Conservation (phyloP, 2,329 filamentous ascomycete genomes). For the Diaporthe longicolla region DNA sequence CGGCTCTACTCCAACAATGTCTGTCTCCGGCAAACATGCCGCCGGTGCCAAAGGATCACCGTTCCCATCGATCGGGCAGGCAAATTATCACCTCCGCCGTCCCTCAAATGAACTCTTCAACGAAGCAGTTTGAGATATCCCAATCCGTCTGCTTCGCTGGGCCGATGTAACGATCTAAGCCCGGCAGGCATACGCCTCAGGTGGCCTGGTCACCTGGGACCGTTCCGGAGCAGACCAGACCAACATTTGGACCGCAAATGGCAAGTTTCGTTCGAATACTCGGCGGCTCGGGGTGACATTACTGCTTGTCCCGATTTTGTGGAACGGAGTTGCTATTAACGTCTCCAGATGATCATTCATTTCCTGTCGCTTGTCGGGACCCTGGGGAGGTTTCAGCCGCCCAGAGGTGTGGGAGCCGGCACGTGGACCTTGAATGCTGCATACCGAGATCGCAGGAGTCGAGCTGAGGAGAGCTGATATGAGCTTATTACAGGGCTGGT, state of each 20-base stretch:
- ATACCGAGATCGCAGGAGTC: slow-evolving; percentile 36
- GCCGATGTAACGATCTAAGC: slow-evolving; percentile 28
- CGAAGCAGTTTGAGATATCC: not conserved
- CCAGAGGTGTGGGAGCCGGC: slow-evolving; percentile 26
- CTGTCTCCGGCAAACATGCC: slow-evolving; percentile 25
- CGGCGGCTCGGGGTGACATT: slow-evolving; percentile 29
- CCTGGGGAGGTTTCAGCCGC: slow-evolving; percentile 25
- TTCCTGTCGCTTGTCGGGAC: slow-evolving; percentile 27
- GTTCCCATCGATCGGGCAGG: slow-evolving; percentile 26
- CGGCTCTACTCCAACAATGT: slow-evolving; percentile 28
- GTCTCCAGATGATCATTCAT: slow-evolving; percentile 21
- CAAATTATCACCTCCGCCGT: slow-evolving; percentile 8
- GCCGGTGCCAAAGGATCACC: slow-evolving; percentile 26
- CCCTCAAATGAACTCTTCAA: slow-evolving; percentile 10
- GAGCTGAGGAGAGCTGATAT: slow-evolving; percentile 32
- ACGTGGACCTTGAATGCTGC: slow-evolving; percentile 29
- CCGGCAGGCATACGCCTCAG: slow-evolving; percentile 36
- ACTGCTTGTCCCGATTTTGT: slow-evolving; percentile 34
- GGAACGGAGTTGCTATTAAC: slow-evolving; percentile 27
- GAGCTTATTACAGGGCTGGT: slow-evolving; percentile 27
- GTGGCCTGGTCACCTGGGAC: slow-evolving; percentile 24
- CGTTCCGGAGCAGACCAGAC: not conserved
- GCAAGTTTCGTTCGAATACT: slow-evolving; percentile 16
- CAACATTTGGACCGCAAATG: slow-evolving; percentile 13
- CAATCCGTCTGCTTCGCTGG: slow-evolving; percentile 9